phyloP scores from a whole-genome alignment of 208 protist genomes.

The Acanthamoeba polyphaga region DNA sequence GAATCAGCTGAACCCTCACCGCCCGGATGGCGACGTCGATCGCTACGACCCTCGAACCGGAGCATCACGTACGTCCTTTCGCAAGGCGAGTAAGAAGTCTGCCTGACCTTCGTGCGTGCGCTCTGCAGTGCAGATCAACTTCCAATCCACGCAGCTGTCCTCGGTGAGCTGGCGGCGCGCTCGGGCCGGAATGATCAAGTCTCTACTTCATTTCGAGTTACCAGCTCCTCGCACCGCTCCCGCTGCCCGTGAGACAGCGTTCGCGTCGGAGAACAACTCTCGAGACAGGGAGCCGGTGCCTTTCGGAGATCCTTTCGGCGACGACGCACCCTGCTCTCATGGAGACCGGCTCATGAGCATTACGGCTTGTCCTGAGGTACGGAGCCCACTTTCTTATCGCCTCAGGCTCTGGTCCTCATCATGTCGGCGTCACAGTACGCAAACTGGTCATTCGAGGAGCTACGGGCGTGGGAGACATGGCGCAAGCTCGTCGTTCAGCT shows the following conservation, averaged over 20 bases:
- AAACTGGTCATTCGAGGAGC: neutral
- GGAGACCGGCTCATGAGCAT: too few species aligned
- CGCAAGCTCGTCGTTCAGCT: neutral
- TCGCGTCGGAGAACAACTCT: too few species aligned
- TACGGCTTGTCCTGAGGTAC: neutral
- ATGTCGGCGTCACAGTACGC: neutral
- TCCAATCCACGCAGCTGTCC: neutral
- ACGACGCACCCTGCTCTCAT: too few species aligned
- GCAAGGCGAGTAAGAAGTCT: neutral
- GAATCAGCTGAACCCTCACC: neutral
- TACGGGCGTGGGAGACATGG: neutral
- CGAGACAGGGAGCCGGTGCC: too few species aligned
- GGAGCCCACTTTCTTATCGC: too few species aligned
- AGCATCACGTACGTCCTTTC: neutral
- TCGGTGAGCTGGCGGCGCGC: neutral
- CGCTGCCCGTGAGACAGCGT: too few species aligned
- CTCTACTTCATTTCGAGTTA: too few species aligned
- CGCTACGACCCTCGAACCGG: neutral
- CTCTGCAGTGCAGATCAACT: too few species aligned
- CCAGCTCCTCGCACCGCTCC: too few species aligned
- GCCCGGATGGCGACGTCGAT: neutral
- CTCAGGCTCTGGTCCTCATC: neutral
- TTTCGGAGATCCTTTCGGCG: too few species aligned
- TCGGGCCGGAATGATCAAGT: too few species aligned
- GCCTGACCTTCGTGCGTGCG: neutral